Conservation (phyloP, 192 early-diverging fungal species). For the Backusella psychrophila region DNA sequence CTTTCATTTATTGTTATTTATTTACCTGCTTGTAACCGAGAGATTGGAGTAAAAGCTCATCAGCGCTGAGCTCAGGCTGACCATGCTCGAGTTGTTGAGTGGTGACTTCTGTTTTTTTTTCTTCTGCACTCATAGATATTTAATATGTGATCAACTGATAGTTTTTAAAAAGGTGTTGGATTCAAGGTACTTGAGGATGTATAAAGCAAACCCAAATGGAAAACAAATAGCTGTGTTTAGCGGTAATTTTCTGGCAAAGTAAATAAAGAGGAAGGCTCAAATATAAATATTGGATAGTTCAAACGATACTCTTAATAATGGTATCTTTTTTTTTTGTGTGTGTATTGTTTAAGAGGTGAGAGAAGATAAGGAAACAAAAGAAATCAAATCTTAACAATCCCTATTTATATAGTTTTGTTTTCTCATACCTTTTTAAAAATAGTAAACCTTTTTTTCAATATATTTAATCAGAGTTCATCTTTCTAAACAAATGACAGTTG, state of each 20-base stretch:
- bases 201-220: slow-evolving; percentile 5
- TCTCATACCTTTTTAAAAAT: slow-evolving; percentile 5
- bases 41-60: slow-evolving; percentile 22
- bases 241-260: slow-evolving; percentile 1
- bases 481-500: slow-evolving; percentile 2
- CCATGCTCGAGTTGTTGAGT: not conserved
- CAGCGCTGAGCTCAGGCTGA: slow-evolving; percentile 12
- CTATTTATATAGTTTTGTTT: slow-evolving; percentile 2
- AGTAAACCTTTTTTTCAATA: not conserved
- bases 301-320: not conserved
- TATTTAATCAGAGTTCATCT: not conserved
- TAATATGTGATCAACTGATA: not conserved
- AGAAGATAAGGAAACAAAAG: not conserved
- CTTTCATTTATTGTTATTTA: not conserved
- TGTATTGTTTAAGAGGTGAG: not conserved
- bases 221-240: slow-evolving; percentile 2
- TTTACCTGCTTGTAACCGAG: slow-evolving; percentile 36
- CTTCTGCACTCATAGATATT: not conserved
- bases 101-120: not conserved
- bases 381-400: not conserved
- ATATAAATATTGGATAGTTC: not conserved
- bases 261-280: not conserved
- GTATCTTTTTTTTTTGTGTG: not conserved
- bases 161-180: not conserved
- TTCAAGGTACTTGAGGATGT: slow-evolving; percentile 3